Evolutionary conservation across 495 filamentous ascomycete species (phyloP).

Genomic region (Letharia columbiana): DNA sequence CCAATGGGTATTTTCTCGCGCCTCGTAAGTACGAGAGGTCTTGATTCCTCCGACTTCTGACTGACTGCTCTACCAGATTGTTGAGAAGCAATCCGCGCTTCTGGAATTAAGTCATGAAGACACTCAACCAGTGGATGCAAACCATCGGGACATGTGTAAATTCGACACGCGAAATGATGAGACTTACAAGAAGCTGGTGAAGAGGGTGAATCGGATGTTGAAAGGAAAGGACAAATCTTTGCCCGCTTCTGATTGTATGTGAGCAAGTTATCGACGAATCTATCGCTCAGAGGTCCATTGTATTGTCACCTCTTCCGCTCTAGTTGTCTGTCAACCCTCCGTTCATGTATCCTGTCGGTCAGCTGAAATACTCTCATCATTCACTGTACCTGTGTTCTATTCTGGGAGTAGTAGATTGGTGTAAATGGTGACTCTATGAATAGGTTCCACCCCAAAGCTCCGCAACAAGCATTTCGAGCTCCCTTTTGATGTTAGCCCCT

Average conservation of each 20-base stretch:
- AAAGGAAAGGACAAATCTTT: background rate
- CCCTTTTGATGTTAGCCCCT: slow-evolving; percentile 17
- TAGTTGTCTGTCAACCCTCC: background rate
- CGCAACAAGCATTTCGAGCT: slow-evolving; percentile 17
- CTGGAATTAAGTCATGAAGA: slow-evolving; percentile 30
- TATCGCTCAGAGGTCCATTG: background rate
- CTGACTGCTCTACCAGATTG: slow-evolving; percentile 29
- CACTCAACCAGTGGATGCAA: slow-evolving; percentile 27
- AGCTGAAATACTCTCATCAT: background rate
- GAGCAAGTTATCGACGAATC: background rate
- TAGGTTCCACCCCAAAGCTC: background rate
- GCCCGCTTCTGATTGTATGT: background rate
- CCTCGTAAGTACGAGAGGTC: background rate
- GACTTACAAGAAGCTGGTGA: slow-evolving; percentile 16
- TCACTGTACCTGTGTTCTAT: background rate
- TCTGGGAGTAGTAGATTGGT: background rate
- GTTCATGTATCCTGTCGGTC: background rate
- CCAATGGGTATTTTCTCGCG: slow-evolving; percentile 7
- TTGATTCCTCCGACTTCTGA: slow-evolving; percentile 10
- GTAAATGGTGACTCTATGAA: background rate
- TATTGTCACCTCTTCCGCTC: background rate
- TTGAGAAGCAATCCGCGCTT: slow-evolving; percentile 29
- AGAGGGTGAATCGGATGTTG: slow-evolving; percentile 6
- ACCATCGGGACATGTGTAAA: slow-evolving; percentile 28
- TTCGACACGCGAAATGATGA: slow-evolving; percentile 20